A percentile compares a stretch with the other conserved stretches of the same genome.
phyloP scores from a whole-genome alignment of 1,139 yeast species.

The Yamadazyma membranifaciens region DNA sequence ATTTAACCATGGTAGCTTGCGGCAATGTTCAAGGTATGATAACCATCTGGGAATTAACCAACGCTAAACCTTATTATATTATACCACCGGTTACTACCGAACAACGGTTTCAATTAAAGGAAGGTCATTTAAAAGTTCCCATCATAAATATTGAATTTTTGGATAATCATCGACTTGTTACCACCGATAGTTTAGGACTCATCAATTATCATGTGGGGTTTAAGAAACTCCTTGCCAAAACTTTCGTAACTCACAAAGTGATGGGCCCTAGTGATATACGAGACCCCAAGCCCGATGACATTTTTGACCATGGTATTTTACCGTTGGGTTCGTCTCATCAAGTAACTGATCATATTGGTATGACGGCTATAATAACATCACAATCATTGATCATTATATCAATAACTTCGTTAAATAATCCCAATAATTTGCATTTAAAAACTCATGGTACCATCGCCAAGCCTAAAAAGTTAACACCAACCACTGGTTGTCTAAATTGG shows the following conservation, averaged over 20 bases:
- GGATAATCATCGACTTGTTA: slow-evolving; percentile 57
- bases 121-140: slow-evolving; percentile 56
- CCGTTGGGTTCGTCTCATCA: slow-evolving; percentile 56
- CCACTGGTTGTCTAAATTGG: slow-evolving; percentile 57
- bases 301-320: slow-evolving; percentile 38
- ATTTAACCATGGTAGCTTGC: slow-evolving; percentile 31
- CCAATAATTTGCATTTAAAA: slow-evolving; percentile 24
- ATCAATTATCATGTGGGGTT: slow-evolving; percentile 60
- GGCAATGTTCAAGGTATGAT: slow-evolving; percentile 34
- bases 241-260: slow-evolving; percentile 49
- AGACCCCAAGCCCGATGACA: slow-evolving; percentile 14
- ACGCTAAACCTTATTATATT: slow-evolving; percentile 15
- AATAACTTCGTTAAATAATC: slow-evolving; percentile 46
- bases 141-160: slow-evolving; percentile 53
- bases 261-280: slow-evolving; percentile 48
- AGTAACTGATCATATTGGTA: slow-evolving; percentile 54
- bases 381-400: slow-evolving; percentile 53
- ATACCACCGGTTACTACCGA: slow-evolving; percentile 30
- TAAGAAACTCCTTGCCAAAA: slow-evolving; percentile 51
- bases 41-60: slow-evolving; percentile 29
- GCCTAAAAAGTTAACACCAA: slow-evolving; percentile 19
- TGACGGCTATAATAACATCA: slow-evolving; percentile 61
- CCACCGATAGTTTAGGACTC: slow-evolving; percentile 60
- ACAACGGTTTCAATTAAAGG: slow-evolving; percentile 27
- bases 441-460: slow-evolving; percentile 37